Evolutionary conservation across 1,284 basidiomycete genomes (phyloP).

Genomic region (Papiliotrema fonsecae): DNA sequence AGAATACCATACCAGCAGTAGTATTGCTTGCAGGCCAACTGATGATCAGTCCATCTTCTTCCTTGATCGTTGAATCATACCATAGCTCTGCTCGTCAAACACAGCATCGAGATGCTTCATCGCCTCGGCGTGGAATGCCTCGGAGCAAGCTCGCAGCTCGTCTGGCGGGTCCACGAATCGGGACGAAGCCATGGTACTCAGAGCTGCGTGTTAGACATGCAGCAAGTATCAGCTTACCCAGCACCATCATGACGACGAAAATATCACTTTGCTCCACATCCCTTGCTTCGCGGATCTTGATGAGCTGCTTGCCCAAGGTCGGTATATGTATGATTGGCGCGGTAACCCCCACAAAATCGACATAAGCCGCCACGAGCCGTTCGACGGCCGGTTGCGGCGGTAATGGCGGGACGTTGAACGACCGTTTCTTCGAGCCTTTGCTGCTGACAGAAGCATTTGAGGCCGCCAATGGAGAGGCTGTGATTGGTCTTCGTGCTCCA

Average conservation of each 20-base stretch:
- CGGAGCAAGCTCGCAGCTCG: conserved; percentile 48
- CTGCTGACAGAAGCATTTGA: conserved; percentile 8
- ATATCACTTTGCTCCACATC: conserved; percentile 46
- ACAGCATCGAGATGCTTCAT: conserved; percentile 49
- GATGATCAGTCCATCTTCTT: neutral
- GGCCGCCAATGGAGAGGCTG: conserved; percentile 13
- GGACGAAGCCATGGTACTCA: conserved; percentile 49
- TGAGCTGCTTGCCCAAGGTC: conserved; percentile 44
- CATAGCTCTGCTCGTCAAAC: conserved; percentile 46
- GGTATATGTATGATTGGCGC: conserved; percentile 50
- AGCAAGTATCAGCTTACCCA: conserved; percentile 34
- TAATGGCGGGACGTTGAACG: conserved; percentile 43
- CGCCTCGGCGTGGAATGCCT: conserved; percentile 49
- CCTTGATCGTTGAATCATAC: conserved; percentile 9
- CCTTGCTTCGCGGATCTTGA: conserved; percentile 34
- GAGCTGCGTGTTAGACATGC: conserved; percentile 20
- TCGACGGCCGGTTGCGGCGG: conserved; percentile 49
- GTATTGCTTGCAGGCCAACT: conserved; percentile 48
- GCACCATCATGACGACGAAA: conserved; percentile 50
- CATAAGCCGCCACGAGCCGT: conserved; percentile 48
- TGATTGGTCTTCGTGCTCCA: conserved; percentile 1
- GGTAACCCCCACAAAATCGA: conserved; percentile 49
- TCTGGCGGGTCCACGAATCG: conserved; percentile 48
- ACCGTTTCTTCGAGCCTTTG: conserved; percentile 18
- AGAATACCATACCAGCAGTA: conserved; percentile 48